Base-by-base conservation (phyloP, 352 stramenopile genomes). In the Pythium aphanidermatum region DNA sequence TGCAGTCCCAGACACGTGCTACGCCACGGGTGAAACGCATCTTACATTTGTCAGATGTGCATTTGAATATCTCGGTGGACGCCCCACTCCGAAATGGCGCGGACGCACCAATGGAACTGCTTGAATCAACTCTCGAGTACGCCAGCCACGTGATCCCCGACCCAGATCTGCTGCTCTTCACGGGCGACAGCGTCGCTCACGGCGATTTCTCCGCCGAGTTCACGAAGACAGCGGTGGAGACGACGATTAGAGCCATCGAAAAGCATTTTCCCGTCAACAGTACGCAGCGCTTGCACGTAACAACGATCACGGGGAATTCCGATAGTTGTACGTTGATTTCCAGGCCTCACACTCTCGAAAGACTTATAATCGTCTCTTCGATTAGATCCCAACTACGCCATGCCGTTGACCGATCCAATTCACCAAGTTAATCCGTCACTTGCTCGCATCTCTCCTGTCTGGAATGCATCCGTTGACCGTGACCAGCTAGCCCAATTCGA, bases 11-110 rank as follows among this genome's bases (percentile, higher is more conserved):
- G n/a, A n/a, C n/a, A n/a, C n/a, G n/a, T n/a, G n/a, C n/a, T n/a
- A n/a, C n/a, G n/a, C n/a, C n/a, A n/a, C n/a, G n/a, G 34, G 42
- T 47, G 29, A 70, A 74, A 59, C 62, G 51, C 20, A 83, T 92
- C 43, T 51, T 94, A 28, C 79, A 94, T 59, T 88, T 92, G 46
- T 91, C 80, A 12, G 83, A 94, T 53, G 80, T 92, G 17, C 79
- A 94, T 44, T 58, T 94, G 12, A 92, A 94, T 44, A 61, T 88
- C 39, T 88, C 80, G 5, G 34, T 80, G 11, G 51, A 70, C n/a
- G 43, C 51, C 0, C 67, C 62, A 5, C 72, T 70, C 37, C 58
- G 47, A 19, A 87, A 90, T 46, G 69, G 63, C 28, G 42, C 58
- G 14, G 77, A 91, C 46, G 60, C 75, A 2, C 66, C 82, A 0